phyloP scores from a whole-genome alignment of 495 filamentous ascomycete species.

The Talaromyces adpressus region DNA sequence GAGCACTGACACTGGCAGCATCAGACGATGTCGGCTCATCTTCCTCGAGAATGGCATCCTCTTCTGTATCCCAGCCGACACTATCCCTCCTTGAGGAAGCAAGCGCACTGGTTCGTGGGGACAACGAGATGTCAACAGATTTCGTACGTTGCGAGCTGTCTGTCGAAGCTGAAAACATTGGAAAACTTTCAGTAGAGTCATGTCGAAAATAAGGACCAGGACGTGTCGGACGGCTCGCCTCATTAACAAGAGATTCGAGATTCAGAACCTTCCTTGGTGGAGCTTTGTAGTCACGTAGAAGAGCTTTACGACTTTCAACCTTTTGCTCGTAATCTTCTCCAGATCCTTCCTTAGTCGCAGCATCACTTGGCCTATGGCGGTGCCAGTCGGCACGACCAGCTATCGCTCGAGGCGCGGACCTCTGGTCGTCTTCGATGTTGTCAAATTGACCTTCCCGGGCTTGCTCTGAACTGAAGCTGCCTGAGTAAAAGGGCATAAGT shows the following conservation, averaged over 20 bases:
- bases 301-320: constrained; percentile 35
- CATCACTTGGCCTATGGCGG: constrained; percentile 12
- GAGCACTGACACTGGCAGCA: not conserved
- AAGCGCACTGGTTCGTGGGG: constrained; percentile 21
- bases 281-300: constrained; percentile 38
- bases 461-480: constrained; percentile 16
- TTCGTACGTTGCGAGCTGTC: constrained; percentile 47
- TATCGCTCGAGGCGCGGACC: constrained; percentile 40
- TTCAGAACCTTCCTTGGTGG: constrained; percentile 37
- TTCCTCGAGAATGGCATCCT: constrained; percentile 7
- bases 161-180: constrained; percentile 74
- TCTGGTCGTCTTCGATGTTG: constrained; percentile 26
- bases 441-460: constrained; percentile 15
- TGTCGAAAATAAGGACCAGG: constrained; percentile 47
- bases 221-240: constrained; percentile 25
- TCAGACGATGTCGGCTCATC: not conserved
- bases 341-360: constrained; percentile 12
- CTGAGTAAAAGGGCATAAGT: constrained; percentile 12
- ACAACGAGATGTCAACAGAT: constrained; percentile 37
- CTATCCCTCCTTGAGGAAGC: constrained; percentile 11
- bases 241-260: constrained; percentile 30
- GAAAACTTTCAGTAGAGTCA: constrained; percentile 75
- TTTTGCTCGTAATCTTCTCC: constrained; percentile 39
- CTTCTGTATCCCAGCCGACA: constrained; percentile 8
- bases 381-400: constrained; percentile 37